phyloP scores from a whole-genome alignment of 495 filamentous ascomycete genomes.

The Podospora bellae-mahoneyi region DNA sequence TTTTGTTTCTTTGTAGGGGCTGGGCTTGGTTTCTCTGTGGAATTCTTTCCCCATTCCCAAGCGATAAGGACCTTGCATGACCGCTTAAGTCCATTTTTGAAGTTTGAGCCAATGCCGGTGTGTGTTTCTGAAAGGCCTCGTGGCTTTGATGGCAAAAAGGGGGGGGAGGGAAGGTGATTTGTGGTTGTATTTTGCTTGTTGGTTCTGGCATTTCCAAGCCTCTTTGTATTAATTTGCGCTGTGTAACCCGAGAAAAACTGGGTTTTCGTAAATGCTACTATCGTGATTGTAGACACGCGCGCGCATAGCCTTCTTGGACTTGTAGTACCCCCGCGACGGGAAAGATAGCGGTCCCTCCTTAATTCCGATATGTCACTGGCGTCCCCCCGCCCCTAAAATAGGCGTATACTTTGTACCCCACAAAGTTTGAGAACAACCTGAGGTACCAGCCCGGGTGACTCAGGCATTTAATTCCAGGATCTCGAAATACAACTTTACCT shows the following conservation, averaged over 20 bases:
- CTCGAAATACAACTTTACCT: neutral
- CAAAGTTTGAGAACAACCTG: neutral
- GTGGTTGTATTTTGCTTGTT: neutral
- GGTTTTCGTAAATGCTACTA: neutral
- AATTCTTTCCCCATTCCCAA: neutral
- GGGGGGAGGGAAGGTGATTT: neutral
- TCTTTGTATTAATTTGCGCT: neutral
- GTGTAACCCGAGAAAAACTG: neutral
- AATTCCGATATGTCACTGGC: too few relatives aligned
- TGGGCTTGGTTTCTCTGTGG: neutral
- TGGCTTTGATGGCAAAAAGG: neutral
- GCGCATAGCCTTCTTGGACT: too few relatives aligned
- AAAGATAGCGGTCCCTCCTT: too few relatives aligned
- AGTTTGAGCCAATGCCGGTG: neutral
- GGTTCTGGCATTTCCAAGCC: neutral
- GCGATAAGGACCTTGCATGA: neutral
- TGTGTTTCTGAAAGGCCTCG: neutral
- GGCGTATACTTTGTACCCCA: neutral
- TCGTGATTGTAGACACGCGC: neutral
- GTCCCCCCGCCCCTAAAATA: neutral
- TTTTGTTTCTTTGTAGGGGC: neutral
- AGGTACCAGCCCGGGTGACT: neutral
- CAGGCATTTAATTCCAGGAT: neutral
- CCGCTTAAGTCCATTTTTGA: neutral
- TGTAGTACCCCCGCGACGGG: too few relatives aligned